Percentiles rank a stretch among this genome's conserved stretches.
phyloP scores from a whole-genome alignment of 441 rosid species.

The Erodium chrysanthum region DNA sequence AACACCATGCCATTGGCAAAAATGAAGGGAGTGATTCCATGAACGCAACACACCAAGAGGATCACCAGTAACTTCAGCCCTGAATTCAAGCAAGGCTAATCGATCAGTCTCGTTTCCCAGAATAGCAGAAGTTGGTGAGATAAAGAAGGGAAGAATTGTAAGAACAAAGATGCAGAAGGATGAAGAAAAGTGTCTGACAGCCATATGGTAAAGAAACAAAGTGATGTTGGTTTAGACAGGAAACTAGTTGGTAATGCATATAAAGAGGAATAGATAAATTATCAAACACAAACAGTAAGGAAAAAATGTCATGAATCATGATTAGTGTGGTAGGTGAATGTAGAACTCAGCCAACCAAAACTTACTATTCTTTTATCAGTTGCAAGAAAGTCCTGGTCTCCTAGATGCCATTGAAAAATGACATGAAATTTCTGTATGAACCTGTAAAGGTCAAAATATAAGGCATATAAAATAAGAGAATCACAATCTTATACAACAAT shows the following conservation, averaged over 20 bases:
- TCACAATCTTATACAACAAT: not conserved
- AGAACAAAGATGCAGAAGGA: not conserved
- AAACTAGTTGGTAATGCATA: not conserved
- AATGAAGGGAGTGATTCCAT: slow-evolving; percentile 13
- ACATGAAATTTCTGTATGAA: not conserved
- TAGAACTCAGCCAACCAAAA: not conserved
- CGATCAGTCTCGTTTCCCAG: slow-evolving; percentile 14
- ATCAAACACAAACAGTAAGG: not conserved
- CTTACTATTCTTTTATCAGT: not conserved
- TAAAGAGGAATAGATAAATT: not conserved
- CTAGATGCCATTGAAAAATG: not conserved
- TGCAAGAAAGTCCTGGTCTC: not conserved
- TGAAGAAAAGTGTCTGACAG: not conserved
- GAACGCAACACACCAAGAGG: slow-evolving; percentile 9
- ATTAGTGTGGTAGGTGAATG: not conserved
- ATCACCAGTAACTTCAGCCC: not conserved
- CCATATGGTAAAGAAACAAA: not conserved
- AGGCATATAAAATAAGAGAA: not conserved
- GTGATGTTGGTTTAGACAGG: not conserved
- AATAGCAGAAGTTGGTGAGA: not conserved
- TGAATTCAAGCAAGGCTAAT: slow-evolving; percentile 4
- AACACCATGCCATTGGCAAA: slow-evolving; percentile 20
- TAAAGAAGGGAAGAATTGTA: not conserved
- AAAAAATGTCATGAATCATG: too few relatives aligned
- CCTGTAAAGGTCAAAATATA: not conserved